Evolutionary conservation across 108 stramenopile genomes (phyloP), one percentile per base, ranked within the genome.

Genomic region (Nitzschia sp.): DNA sequence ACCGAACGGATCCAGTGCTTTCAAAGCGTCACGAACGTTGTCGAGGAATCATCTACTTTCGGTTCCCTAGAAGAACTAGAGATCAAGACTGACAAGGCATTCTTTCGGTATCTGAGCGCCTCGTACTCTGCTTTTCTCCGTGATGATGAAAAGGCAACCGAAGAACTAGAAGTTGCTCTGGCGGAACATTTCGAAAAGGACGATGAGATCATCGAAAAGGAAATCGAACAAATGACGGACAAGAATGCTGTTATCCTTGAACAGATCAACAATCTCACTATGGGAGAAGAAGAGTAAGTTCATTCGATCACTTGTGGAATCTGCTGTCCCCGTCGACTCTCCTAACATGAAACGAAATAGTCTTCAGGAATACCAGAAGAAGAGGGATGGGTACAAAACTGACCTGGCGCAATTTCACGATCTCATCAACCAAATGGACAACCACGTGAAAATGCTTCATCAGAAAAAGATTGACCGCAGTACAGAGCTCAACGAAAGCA

Each of bases 371-470:
- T 70, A 80, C 19, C 60, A 77, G 25, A 70, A 85, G 74, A 90
- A 93, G 46, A 72, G 85, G 29, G 89, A 91, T 60, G 88, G 92
- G 45, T 87, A 82, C 53, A 72, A 76, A 6, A 73, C 74, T 31
- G 96, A 95, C 71, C 83, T 90, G 62, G 95, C 94, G 61, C 96
- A 96, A 74, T 95, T 94, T 67, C 77, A 91, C 23, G 78, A 85
- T 28, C 84, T 98, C 1, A 79, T 96, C 64, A 59, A 76, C 46
- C 83, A 89, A 74, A 86, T 95, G 66, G 83, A 84, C 27, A 81
- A 94, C 21, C 87, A 92, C 83, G 81, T 87, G 54, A 74, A 71
- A 6, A 79, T 81, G 17, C 71, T 89, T 3, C 68, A 78, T 29
- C 76, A 79, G 35, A 90, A 92, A 64, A 91, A 90, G 46, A 71